Percentiles rank a stretch among this genome's conserved stretches.
These are phyloP conservation scores for Juglanconis oblonga DNA, from an alignment of 2,329 filamentous ascomycete genomes.

Conservation along the genomic window DNA sequence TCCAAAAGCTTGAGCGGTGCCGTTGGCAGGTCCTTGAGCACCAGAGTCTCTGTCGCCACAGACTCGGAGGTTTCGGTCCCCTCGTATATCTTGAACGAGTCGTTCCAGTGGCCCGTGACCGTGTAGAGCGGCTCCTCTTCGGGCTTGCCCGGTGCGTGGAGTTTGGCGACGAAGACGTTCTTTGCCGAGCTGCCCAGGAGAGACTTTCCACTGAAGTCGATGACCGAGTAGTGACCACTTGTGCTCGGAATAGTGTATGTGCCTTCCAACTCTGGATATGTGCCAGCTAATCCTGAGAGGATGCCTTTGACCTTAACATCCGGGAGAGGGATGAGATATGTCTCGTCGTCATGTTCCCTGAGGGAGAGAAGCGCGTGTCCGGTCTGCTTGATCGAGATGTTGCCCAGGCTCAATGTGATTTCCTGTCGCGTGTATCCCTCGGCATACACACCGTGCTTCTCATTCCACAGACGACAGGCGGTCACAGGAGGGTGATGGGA, in stretches of 20 bases:
- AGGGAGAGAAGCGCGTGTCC: slow-evolving; percentile 26
- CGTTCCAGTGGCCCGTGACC: slow-evolving; percentile 26
- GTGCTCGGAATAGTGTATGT: slow-evolving; percentile 26
- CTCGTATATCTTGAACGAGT: slow-evolving; percentile 22
- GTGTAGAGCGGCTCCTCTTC: slow-evolving; percentile 25
- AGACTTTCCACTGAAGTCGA: slow-evolving; percentile 23
- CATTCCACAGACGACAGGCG: slow-evolving; percentile 25
- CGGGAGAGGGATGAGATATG: slow-evolving; percentile 27
- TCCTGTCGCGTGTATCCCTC: slow-evolving; percentile 26
- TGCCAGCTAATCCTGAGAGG: slow-evolving; percentile 13
- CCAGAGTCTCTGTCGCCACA: background rate
- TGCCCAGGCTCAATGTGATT: slow-evolving; percentile 22
- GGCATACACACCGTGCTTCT: slow-evolving; percentile 23
- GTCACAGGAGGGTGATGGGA: slow-evolving; percentile 30
- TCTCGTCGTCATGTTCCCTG: slow-evolving; percentile 30
- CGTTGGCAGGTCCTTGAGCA: slow-evolving; percentile 8
- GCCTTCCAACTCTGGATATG: slow-evolving; percentile 26
- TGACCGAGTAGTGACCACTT: slow-evolving; percentile 25
- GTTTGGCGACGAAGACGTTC: slow-evolving; percentile 24
- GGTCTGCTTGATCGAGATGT: slow-evolving; percentile 23
- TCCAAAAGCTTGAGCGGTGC: slow-evolving; percentile 8
- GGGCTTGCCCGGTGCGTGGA: slow-evolving; percentile 18
- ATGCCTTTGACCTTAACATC: slow-evolving; percentile 25
- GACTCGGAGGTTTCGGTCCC: slow-evolving; percentile 2
- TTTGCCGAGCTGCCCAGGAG: slow-evolving; percentile 16